A percentile compares a stretch with the other conserved stretches of the same genome.
These are phyloP conservation scores for Penicillium hordei DNA, from an alignment of 2,329 filamentous ascomycete species.

Conservation along the genomic window DNA sequence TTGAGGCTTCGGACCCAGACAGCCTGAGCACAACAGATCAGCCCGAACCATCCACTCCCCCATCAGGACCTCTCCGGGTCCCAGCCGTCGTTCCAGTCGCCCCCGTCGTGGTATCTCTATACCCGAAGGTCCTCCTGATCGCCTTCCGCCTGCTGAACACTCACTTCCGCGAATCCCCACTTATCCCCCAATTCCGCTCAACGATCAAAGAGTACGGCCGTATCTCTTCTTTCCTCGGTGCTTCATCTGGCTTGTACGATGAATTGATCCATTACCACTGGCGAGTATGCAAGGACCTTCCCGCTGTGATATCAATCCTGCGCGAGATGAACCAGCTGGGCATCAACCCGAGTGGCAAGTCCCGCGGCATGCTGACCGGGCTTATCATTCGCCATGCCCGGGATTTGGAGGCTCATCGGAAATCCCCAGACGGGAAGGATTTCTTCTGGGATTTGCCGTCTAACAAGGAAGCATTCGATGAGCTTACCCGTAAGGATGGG, in stretches of 20 bases:
- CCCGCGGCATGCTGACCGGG: slow-evolving; percentile 31
- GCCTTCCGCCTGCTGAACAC: slow-evolving; percentile 43
- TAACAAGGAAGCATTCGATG: slow-evolving; percentile 30
- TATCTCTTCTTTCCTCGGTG: slow-evolving; percentile 45
- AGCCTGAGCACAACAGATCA: not conserved
- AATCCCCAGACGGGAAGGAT: slow-evolving; percentile 8
- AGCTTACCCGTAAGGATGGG: slow-evolving; percentile 28
- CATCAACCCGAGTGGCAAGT: slow-evolving; percentile 38
- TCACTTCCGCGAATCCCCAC: slow-evolving; percentile 42
- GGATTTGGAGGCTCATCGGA: slow-evolving; percentile 19
- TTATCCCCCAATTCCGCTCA: slow-evolving; percentile 43
- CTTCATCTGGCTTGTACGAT: slow-evolving; percentile 45
- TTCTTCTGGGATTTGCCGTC: slow-evolving; percentile 37
- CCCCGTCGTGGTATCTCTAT: slow-evolving; percentile 38
- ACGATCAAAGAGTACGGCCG: slow-evolving; percentile 43
- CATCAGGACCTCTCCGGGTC: slow-evolving; percentile 28
- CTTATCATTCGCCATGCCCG: slow-evolving; percentile 31
- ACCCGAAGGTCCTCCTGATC: slow-evolving; percentile 43
- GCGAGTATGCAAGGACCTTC: slow-evolving; percentile 43
- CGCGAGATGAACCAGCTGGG: slow-evolving; percentile 48
- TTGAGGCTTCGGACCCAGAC: slow-evolving; percentile 1
- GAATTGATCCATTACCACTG: slow-evolving; percentile 47
- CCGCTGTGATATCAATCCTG: slow-evolving; percentile 41
- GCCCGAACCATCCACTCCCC: not conserved
- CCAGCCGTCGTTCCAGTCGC: slow-evolving; percentile 33